Base-by-base conservation (phyloP, 1,139 yeast species). In the Zygosaccharomyces pseudobailii region DNA sequence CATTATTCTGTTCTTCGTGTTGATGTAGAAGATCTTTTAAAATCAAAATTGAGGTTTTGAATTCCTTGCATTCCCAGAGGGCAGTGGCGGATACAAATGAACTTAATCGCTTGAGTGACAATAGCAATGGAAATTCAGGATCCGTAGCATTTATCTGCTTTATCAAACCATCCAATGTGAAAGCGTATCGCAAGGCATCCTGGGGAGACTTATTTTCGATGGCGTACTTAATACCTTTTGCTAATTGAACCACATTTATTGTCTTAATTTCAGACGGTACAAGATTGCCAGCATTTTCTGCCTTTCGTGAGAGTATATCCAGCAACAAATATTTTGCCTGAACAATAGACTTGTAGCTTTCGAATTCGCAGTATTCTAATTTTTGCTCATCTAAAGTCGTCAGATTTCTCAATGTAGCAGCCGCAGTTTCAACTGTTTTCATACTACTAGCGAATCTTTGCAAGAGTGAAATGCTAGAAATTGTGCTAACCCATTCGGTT, bases 101-200 rank as follows among this genome's bases (percentile, higher is more conserved):
- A 13, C 42, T 42, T n/a, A 45, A 22, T n/a, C 45, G 38, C 22
- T 36, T 39, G 9, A 46, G 32, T 5, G 34, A 34, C 1, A 22
- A 28, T n/a, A 35, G 24, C 13, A 28, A 19, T 4, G 32, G 41
- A 21, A 17, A 13, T n/a, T 9, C 3, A 20, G 19, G 6, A 28
- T 27, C 34, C n/a, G 20, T 22, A 6, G 36, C 8, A 3, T 32
- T 24, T 2, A 20, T 39, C 5, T 24, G 13, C 8, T 46, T 20
- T 0, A 49, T 20, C 10, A 51, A n/a, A 30, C 48, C 41, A 4
- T 53, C 54, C 31, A 59, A n/a, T 13, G 50, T 9, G 27, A 56
- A 52, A 1, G 58, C 51, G 21, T 45, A 50, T 24, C 56, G 51
- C 9, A 62, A 45, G 13, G 62, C 58, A 40, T 57, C 62, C 42